phyloP scores from a whole-genome alignment of 495 filamentous ascomycete genomes.

The Neurospora tetrasperma region DNA sequence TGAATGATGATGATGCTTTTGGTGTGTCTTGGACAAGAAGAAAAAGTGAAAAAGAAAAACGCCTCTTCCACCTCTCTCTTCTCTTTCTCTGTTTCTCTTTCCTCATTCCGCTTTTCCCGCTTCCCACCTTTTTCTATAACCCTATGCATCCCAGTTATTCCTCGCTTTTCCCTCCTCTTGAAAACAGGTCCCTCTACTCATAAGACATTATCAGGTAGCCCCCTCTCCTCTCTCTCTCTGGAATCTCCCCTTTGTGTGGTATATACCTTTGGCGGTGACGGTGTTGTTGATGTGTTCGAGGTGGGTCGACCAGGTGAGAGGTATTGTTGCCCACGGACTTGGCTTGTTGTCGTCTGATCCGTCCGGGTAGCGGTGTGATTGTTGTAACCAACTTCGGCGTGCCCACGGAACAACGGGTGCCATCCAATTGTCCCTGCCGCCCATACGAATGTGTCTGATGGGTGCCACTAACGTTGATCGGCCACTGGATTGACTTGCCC shows the following conservation, averaged over 20 bases:
- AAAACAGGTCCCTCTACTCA: neutral
- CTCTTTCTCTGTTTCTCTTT: neutral
- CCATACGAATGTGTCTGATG: neutral
- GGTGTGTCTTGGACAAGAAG: too few species aligned
- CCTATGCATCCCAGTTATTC: neutral
- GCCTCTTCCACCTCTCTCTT: neutral
- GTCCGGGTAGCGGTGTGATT: neutral
- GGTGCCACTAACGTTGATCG: neutral
- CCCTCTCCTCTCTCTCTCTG: neutral
- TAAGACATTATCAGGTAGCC: neutral
- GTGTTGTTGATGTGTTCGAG: neutral
- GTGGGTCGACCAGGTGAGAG: neutral
- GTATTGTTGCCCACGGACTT: neutral
- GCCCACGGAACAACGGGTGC: neutral
- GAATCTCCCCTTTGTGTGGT: neutral
- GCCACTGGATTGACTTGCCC: neutral
- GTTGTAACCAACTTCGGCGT: neutral
- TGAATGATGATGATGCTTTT: too few species aligned
- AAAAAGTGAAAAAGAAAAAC: neutral
- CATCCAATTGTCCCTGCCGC: too few species aligned
- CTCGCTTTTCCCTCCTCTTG: neutral
- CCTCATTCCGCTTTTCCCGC: neutral
- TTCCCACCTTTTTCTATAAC: neutral
- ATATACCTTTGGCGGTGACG: neutral
- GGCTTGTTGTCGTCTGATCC: neutral